phyloP scores from a whole-genome alignment of 2,329 filamentous ascomycete species.

The Penicillium sp. region DNA sequence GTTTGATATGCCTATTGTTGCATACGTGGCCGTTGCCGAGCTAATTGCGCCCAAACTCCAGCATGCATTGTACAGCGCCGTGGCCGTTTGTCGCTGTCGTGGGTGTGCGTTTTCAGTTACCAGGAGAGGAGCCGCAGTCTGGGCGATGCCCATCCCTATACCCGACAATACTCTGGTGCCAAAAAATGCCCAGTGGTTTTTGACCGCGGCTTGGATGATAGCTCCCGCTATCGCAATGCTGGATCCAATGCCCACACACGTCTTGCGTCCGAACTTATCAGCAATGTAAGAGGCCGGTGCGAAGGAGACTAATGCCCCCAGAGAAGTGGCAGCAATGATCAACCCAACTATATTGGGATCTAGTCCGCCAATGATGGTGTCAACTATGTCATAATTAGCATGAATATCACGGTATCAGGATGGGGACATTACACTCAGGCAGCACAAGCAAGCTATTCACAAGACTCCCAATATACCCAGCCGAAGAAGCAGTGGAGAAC shows the following conservation, averaged over 20 bases:
- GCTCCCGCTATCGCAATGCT: conserved; percentile 24
- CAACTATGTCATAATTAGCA: conserved; percentile 7
- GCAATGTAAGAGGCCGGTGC: conserved; percentile 23
- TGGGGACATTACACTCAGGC: conserved; percentile 10
- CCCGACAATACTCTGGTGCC: conserved; percentile 32
- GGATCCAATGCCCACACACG: conserved; percentile 44
- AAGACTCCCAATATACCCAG: conserved; percentile 23
- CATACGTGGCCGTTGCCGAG: conserved; percentile 11
- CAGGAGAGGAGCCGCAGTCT: conserved; percentile 26
- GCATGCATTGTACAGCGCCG: conserved; percentile 27
- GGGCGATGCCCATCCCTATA: conserved; percentile 35
- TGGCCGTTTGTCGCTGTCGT: conserved; percentile 26
- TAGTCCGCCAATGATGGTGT: conserved; percentile 10
- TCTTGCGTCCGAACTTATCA: conserved; percentile 46
- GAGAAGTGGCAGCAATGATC: conserved; percentile 17
- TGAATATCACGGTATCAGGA: neutral
- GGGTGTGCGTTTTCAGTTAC: conserved; percentile 31
- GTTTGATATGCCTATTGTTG: conserved; percentile 9
- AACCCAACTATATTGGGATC: conserved; percentile 16
- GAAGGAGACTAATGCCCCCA: conserved; percentile 19
- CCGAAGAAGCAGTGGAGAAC: conserved; percentile 18
- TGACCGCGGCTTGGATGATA: conserved; percentile 15
- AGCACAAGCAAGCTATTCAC: conserved; percentile 23
- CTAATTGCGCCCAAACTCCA: conserved; percentile 18
- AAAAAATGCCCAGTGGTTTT: conserved; percentile 23